These are phyloP conservation scores for Cicer yamashitae DNA, from an alignment of 306 rosid species.

Conservation along the genomic window DNA sequence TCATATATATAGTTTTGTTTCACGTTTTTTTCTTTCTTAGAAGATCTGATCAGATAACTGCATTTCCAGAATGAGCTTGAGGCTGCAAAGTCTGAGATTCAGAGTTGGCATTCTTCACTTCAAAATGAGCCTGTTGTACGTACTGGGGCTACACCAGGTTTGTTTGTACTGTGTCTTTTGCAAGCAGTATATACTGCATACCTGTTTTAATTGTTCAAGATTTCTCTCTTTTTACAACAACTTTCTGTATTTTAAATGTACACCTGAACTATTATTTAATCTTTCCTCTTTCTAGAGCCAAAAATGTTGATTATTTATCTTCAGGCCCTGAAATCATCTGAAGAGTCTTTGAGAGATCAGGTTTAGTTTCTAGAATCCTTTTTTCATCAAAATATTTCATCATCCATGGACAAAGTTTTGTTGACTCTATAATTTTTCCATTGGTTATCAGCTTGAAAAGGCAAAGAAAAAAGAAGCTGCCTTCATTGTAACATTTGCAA, in stretches of 20 bases:
- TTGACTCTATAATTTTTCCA: constrained; percentile 27
- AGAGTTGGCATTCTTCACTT: constrained; percentile 82
- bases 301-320: constrained; percentile 74
- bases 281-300: constrained; percentile 64
- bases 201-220: constrained; percentile 27
- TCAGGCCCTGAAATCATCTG: constrained; percentile 80
- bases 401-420: constrained; percentile 31
- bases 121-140: constrained; percentile 70
- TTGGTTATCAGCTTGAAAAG: constrained; percentile 81
- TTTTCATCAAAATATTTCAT: constrained; percentile 17
- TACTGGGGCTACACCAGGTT: constrained; percentile 78
- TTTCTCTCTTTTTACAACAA: background rate
- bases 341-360: constrained; percentile 88
- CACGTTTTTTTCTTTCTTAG: constrained; percentile 18
- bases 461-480: constrained; percentile 96
- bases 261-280: constrained; percentile 36
- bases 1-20: constrained; percentile 36
- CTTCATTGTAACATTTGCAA: constrained; percentile 88
- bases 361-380: constrained; percentile 47
- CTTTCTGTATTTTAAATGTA: constrained; percentile 15
- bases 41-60: constrained; percentile 30
- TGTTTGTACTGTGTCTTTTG: constrained; percentile 43
- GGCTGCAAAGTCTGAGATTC: constrained; percentile 85
- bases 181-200: constrained; percentile 8
- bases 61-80: constrained; percentile 73